Percentiles rank a stretch among this genome's conserved stretches.
These are phyloP conservation scores for Aspergillus fumigatiaffinis DNA, from an alignment of 2,329 filamentous ascomycete species.

Conservation along the genomic window DNA sequence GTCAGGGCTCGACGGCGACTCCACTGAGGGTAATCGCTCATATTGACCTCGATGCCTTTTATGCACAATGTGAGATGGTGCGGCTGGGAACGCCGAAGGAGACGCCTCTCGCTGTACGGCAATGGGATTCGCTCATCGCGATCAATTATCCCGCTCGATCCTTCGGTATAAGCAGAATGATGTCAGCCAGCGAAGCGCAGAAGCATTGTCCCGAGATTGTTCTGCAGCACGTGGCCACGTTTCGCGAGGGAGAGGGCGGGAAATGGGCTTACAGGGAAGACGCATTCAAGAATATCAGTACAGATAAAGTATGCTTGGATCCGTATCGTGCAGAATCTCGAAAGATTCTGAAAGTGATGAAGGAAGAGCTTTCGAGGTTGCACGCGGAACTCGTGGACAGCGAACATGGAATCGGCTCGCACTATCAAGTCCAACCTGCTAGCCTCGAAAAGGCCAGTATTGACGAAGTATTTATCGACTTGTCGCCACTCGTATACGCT, in stretches of 20 bases:
- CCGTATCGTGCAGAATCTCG: conserved; percentile 83
- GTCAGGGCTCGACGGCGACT: conserved; percentile 64
- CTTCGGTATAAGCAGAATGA: conserved; percentile 74
- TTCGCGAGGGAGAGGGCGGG: conserved; percentile 78
- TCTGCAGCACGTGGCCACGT: conserved; percentile 90
- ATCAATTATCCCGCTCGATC: conserved; percentile 90
- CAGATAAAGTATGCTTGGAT: conserved; percentile 91
- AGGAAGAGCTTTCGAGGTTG: conserved; percentile 61
- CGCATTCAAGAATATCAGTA: conserved; percentile 72
- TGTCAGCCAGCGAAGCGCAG: conserved; percentile 74
- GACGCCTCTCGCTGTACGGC: conserved; percentile 84
- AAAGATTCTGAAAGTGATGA: conserved; percentile 75
- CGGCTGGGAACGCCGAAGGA: conserved; percentile 70
- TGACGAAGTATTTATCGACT: conserved; percentile 91
- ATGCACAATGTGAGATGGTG: conserved; percentile 93
- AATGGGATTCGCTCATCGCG: conserved; percentile 93
- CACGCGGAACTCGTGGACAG: conserved; percentile 18
- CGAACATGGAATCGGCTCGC: conserved; percentile 5
- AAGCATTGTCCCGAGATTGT: conserved; percentile 82
- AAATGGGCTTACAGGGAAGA: conserved; percentile 89
- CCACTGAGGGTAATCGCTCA: conserved; percentile 86
- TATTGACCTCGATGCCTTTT: conserved; percentile 95
- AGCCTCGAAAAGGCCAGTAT: conserved; percentile 90
- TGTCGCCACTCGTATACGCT: conserved; percentile 78
- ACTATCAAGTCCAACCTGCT: conserved; percentile 32